These are phyloP conservation scores for Rhodosporidiobolus sp. DNA, from an alignment of 768 basidiomycete species.

Conservation along the genomic window DNA sequence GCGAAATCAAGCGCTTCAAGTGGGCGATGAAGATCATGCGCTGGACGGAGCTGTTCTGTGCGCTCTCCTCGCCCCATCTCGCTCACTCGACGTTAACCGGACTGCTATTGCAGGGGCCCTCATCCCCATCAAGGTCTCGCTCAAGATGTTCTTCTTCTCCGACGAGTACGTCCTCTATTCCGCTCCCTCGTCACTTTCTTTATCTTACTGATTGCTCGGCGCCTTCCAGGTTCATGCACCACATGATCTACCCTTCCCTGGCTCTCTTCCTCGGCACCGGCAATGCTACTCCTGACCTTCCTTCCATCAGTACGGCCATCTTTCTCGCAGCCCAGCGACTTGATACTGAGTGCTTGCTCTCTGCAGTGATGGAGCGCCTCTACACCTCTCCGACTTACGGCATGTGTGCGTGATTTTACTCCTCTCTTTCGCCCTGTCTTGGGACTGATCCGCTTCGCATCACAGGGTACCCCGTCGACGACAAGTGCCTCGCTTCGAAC, in stretches of 20 bases:
- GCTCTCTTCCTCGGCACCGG: slow-evolving; percentile 51
- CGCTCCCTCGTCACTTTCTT: not conserved
- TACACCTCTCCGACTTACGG: slow-evolving; percentile 54
- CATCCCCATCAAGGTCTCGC: slow-evolving; percentile 52
- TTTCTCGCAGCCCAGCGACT: not conserved
- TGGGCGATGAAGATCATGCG: slow-evolving; percentile 49
- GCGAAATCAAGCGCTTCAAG: slow-evolving; percentile 52
- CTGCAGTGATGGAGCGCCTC: slow-evolving; percentile 50
- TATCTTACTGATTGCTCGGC: not conserved
- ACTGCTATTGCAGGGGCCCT: slow-evolving; percentile 41
- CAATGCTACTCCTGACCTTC: slow-evolving; percentile 52
- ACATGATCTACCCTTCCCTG: slow-evolving; percentile 50
- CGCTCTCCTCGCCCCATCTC: not conserved
- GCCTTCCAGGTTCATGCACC: slow-evolving; percentile 46
- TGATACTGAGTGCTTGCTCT: not conserved
- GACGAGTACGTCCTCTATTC: slow-evolving; percentile 44
- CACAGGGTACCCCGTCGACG: slow-evolving; percentile 50
- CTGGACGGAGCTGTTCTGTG: slow-evolving; percentile 49
- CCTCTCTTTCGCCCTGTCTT: not conserved
- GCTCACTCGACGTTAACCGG: not conserved
- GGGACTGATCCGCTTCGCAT: too few species aligned
- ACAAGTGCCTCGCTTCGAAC: slow-evolving; percentile 49
- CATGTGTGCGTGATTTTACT: slow-evolving; percentile 45
- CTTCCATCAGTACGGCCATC: slow-evolving; percentile 44
- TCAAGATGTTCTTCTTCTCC: slow-evolving; percentile 52